These are phyloP conservation scores for Pseudogymnoascus sp. DNA, from an alignment of 2,329 filamentous ascomycete species.

Conservation along the genomic window DNA sequence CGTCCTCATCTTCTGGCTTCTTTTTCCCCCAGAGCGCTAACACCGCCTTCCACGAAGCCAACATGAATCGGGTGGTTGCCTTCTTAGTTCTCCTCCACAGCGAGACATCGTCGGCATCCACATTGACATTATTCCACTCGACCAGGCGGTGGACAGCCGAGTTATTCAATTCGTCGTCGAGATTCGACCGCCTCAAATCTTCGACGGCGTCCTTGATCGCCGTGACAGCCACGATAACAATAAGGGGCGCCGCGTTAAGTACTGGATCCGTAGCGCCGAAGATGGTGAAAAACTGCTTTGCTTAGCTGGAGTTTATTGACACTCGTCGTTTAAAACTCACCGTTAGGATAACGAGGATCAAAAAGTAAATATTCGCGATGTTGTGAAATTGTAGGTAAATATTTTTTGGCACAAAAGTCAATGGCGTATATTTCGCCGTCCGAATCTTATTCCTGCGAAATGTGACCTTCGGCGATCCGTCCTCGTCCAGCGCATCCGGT, in stretches of 20 bases:
- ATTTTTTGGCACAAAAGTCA: conserved; percentile 95
- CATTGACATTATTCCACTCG: conserved; percentile 90
- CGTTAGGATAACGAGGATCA: conserved; percentile 88
- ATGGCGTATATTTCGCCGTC: conserved; percentile 91
- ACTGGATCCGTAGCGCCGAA: conserved; percentile 89
- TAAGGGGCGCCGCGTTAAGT: conserved; percentile 81
- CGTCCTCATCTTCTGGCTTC: conserved; percentile 22
- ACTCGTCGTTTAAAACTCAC: conserved; percentile 48
- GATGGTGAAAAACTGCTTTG: conserved; percentile 77
- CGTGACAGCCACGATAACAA: conserved; percentile 83
- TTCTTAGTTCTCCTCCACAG: conserved; percentile 88
- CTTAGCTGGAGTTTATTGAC: conserved; percentile 20
- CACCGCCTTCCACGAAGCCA: background rate
- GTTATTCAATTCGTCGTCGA: conserved; percentile 93
- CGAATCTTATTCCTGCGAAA: conserved; percentile 94
- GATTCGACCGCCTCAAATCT: conserved; percentile 82
- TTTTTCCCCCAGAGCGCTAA: conserved; percentile 42
- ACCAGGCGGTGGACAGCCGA: conserved; percentile 84
- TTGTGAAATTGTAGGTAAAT: conserved; percentile 98
- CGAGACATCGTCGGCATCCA: conserved; percentile 76
- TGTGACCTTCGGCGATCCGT: conserved; percentile 60
- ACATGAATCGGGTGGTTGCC: conserved; percentile 45
- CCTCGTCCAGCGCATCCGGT: conserved; percentile 64
- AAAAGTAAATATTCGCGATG: conserved; percentile 95
- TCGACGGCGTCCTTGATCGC: conserved; percentile 95